Percentiles rank a stretch among this genome's conserved stretches.
Evolutionary conservation across 225 moss, liverwort and hornwort species (phyloP).

Genomic region (Bryum argenteum): DNA sequence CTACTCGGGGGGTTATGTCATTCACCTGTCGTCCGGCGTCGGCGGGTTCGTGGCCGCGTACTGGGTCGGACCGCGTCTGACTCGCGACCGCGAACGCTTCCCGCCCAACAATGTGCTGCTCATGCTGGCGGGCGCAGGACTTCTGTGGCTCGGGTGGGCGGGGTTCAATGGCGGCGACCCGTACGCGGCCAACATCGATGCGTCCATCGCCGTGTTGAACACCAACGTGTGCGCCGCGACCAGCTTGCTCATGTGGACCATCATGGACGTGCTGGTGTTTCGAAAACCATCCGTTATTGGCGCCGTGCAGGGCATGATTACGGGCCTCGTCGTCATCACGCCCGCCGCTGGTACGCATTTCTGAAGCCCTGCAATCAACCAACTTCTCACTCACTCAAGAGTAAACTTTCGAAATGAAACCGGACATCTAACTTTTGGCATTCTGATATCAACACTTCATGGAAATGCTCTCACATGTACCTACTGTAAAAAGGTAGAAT

Average conservation of each 20-base stretch:
- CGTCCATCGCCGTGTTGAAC: conserved; percentile 50
- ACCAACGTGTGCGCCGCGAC: conserved; percentile 60
- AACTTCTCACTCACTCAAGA: not conserved
- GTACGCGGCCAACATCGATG: conserved; percentile 50
- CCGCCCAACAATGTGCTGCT: conserved; percentile 52
- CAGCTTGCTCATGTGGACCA: conserved; percentile 55
- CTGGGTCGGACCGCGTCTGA: conserved; percentile 54
- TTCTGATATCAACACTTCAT: no score
- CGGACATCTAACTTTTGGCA: no score
- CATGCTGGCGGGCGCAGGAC: conserved; percentile 43
- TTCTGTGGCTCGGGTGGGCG: conserved; percentile 50
- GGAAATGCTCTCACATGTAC: no score
- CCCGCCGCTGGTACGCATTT: conserved; percentile 41
- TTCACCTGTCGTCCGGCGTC: conserved; percentile 45
- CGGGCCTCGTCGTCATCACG: conserved; percentile 49
- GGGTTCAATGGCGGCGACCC: conserved; percentile 55
- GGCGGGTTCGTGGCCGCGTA: conserved; percentile 44
- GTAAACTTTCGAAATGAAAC: no score
- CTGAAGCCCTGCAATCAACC: not conserved
- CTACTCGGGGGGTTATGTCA: conserved; percentile 52
- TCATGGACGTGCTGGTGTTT: conserved; percentile 56
- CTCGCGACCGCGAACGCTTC: conserved; percentile 46
- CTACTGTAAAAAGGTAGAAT: not conserved
- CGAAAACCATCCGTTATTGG: conserved; percentile 51
- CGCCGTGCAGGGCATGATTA: conserved; percentile 53